Evolutionary conservation across 2,329 filamentous ascomycete species (phyloP).

Genomic region (Verticillium isaacii): DNA sequence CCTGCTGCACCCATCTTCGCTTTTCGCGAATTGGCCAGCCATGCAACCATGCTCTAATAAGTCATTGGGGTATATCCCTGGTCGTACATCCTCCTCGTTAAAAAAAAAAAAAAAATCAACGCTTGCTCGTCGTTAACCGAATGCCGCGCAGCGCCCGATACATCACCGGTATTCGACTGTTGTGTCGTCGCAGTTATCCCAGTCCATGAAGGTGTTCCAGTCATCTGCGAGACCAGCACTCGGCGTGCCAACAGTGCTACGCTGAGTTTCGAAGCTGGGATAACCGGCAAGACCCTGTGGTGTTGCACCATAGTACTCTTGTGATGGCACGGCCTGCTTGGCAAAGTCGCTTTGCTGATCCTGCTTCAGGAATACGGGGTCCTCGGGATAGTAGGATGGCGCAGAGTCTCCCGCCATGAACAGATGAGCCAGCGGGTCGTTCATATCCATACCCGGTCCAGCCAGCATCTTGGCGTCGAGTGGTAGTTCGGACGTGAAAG

Average conservation of each 20-base stretch:
- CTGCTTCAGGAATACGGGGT: not conserved
- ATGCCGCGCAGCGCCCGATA: not conserved
- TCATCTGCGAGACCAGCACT: not conserved
- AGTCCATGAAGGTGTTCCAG: slow-evolving; percentile 1
- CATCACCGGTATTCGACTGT: not conserved
- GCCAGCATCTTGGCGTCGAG: slow-evolving; percentile 37
- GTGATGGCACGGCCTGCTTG: not conserved
- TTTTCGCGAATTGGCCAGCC: not conserved
- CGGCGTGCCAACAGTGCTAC: not conserved
- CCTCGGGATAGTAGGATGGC: not conserved
- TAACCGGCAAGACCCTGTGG: not conserved
- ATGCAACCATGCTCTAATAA: not conserved
- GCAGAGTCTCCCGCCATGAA: slow-evolving; percentile 3
- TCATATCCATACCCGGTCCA: slow-evolving; percentile 23
- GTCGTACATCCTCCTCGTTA: not conserved
- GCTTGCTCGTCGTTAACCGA: not conserved
- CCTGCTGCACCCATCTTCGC: not conserved
- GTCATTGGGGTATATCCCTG: not conserved
- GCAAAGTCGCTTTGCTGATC: not conserved
- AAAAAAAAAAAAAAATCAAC: not conserved
- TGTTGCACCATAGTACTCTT: not conserved
- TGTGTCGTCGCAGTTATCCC: not conserved
- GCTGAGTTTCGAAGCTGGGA: not conserved
- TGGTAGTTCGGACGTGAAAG: slow-evolving; percentile 37
- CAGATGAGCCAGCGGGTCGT: slow-evolving; percentile 14